phyloP scores from a whole-genome alignment of 1,284 basidiomycete genomes.

The Ceratobasidium sp. region DNA sequence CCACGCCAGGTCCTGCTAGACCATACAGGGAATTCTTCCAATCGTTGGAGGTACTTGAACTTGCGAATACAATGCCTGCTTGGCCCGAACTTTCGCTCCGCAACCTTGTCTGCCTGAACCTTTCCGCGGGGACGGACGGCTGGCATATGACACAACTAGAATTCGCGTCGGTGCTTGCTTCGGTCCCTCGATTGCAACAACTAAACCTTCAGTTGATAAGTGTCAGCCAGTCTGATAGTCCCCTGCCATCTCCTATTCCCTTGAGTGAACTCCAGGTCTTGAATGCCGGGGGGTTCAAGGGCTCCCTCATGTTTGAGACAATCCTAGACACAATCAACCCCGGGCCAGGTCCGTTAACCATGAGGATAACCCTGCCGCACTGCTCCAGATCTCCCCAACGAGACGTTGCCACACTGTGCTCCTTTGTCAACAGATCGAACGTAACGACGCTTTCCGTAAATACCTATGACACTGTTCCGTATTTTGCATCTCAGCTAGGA shows the following conservation, averaged over 20 bases:
- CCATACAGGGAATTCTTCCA: too few relatives aligned
- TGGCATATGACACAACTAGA: neutral
- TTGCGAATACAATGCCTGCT: neutral
- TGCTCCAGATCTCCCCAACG: neutral
- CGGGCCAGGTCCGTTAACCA: neutral
- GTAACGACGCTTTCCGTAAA: neutral
- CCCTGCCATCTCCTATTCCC: neutral
- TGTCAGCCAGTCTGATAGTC: neutral
- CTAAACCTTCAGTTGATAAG: neutral
- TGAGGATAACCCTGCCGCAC: neutral
- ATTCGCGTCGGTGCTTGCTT: neutral
- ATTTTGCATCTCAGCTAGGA: conserved; percentile 1
- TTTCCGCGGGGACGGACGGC: neutral
- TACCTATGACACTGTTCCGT: neutral
- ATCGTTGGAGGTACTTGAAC: too few relatives aligned
- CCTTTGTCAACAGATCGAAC: neutral
- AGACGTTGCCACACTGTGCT: neutral
- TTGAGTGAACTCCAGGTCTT: neutral
- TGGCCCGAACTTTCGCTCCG: neutral
- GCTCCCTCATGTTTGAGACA: neutral
- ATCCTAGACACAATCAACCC: neutral
- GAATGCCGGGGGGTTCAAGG: neutral
- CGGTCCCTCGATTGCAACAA: neutral
- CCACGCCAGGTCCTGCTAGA: too few relatives aligned
- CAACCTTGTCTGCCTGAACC: neutral